These are phyloP conservation scores for Suillus discolor DNA, from an alignment of 768 basidiomycete genomes.

Conservation along the genomic window DNA sequence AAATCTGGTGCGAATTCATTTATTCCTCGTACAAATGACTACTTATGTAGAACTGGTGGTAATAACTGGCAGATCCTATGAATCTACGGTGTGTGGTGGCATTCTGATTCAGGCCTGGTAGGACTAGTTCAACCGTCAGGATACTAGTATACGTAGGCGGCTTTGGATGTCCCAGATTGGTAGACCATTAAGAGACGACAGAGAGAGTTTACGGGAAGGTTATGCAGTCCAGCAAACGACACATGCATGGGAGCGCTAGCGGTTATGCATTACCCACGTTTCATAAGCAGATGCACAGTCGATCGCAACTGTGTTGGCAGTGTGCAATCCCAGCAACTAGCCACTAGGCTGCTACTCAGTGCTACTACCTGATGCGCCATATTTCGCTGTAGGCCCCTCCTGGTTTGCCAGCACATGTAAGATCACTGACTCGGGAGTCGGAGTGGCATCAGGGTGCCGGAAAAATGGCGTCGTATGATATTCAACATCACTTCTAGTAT, in stretches of 20 bases:
- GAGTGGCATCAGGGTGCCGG: background rate
- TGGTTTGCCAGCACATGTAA: background rate
- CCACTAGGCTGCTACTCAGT: background rate
- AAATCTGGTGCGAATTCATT: background rate
- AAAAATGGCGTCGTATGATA: background rate
- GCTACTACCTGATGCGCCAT: background rate
- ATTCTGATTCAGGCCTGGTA: background rate
- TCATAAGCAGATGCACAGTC: background rate
- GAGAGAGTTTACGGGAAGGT: background rate
- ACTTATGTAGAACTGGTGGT: background rate
- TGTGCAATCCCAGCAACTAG: background rate
- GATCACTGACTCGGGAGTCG: background rate
- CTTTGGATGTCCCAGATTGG: background rate
- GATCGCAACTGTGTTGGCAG: background rate
- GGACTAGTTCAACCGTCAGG: background rate
- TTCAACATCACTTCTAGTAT: background rate
- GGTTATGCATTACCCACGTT: background rate
- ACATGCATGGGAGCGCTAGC: background rate
- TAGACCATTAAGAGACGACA: background rate
- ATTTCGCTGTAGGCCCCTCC: background rate
- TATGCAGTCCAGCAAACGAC: background rate
- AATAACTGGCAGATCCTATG: background rate
- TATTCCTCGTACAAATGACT: background rate
- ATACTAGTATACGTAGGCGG: background rate
- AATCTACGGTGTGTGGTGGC: background rate